Conservation (phyloP, 805 yeast genomes). For the Wickerhamiella brachini region DNA sequence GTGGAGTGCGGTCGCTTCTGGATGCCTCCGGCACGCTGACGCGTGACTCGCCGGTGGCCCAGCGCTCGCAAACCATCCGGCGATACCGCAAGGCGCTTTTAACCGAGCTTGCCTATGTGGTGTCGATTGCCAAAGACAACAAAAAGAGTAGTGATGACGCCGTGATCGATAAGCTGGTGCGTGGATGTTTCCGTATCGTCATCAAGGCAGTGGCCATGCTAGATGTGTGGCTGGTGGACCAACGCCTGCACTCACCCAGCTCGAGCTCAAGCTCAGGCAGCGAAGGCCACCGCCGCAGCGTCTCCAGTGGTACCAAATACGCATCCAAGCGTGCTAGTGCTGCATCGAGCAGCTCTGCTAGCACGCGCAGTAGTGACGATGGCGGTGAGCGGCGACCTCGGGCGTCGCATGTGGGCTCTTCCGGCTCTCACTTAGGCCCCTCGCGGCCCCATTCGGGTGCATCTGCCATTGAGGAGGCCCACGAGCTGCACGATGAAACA, state of each 20-base stretch:
- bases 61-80: constrained; percentile 20
- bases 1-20: constrained; percentile 27
- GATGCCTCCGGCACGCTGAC: constrained; percentile 24
- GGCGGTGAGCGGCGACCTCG: too few species aligned
- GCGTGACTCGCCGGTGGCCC: constrained; percentile 23
- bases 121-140: constrained; percentile 25
- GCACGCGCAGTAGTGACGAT: neutral
- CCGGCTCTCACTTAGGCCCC: too few species aligned
- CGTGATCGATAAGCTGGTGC: constrained; percentile 22
- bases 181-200: constrained; percentile 22
- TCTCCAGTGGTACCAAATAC: neutral
- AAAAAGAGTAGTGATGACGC: constrained; percentile 20
- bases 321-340: neutral
- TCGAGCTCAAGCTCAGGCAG: neutral
- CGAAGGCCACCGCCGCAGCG: neutral
- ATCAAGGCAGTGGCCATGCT: constrained; percentile 23
- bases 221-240: constrained; percentile 20
- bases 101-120: constrained; percentile 28
- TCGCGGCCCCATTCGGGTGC: too few species aligned
- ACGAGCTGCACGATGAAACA: constrained; percentile 1
- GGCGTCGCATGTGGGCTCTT: neutral
- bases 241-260: constrained; percentile 2
- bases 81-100: constrained; percentile 25
- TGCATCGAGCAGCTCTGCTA: neutral
- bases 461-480: neutral